Evolutionary conservation across 2,329 filamentous ascomycete species (phyloP), one percentile per base, ranked within the genome.

Genomic region (Fusarium agapanthi): DNA sequence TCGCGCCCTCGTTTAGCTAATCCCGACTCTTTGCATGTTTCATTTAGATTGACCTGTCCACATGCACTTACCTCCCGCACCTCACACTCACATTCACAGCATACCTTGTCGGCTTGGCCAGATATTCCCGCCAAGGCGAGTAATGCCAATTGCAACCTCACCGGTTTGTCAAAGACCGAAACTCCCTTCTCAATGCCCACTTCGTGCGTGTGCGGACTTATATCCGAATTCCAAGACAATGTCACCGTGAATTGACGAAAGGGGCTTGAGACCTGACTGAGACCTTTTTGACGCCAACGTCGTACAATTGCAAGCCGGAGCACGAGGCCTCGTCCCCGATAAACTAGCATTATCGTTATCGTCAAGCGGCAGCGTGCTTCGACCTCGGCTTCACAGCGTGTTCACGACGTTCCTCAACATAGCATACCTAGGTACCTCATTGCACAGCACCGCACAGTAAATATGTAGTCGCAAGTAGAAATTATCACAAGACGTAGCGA

Each of bases 11-110:
- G 32, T 41, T 30, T 47, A 30, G 20, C 32, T 28, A 34, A 45
- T 55, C 51, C 64, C 51, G 40, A 67, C 44, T 64, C 53, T 68
- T 69, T 68, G 38, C 57, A 57, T 68, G 69, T 71, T 65, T 71
- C 69, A 72, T 68, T 45, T 48, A 60, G 24, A 71, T 71, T 71
- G 63, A 60, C 44, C 53, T 67, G 64, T 44, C 68, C 67, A 71
- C 68, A 54, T 72, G 54, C 41, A 37, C 30, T 37, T 37, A 67
- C 62, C 44, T 61, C 47, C 63, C 50, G 37, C 51, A 54, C 58
- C 50, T 65, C 60, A 54, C 30, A 34, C 22, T 34, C 47, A 22
- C 44, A 55, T 47, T 37, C 38, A 28, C 37, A 57, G 38, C 59
- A 69, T 59, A 38, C 53, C 58, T 69, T 13, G 37, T 14, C 41